These are phyloP conservation scores for Tricharina praecox DNA, from an alignment of 495 filamentous ascomycete species.

Conservation along the genomic window DNA sequence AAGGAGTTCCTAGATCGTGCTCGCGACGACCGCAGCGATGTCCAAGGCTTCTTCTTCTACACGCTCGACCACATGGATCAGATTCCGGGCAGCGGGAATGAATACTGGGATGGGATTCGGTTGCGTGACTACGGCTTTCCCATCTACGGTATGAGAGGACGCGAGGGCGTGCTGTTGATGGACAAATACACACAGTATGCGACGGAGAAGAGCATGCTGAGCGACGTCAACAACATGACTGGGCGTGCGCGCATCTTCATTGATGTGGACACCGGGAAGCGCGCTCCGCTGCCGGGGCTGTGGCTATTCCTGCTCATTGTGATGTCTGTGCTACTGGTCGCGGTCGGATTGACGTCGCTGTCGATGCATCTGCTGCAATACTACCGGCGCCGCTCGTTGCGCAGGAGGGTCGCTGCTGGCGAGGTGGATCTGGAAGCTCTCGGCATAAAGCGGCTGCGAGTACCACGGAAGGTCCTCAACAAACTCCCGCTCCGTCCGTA, in stretches of 20 bases:
- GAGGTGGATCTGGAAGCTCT: conserved; percentile 67
- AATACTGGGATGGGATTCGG: conserved; percentile 45
- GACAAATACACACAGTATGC: conserved; percentile 55
- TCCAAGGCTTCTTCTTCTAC: conserved; percentile 61
- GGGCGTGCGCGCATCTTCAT: conserved; percentile 43
- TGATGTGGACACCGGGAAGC: conserved; percentile 43
- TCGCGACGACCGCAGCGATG: conserved; percentile 30
- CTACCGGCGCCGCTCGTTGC: conserved; percentile 44
- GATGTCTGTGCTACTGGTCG: conserved; percentile 49
- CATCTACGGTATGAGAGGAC: conserved; percentile 65
- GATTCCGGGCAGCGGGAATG: conserved; percentile 43
- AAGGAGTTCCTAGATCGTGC: conserved; percentile 50
- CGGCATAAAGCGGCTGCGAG: conserved; percentile 57
- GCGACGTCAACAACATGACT: conserved; percentile 28
- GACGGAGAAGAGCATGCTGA: conserved; percentile 44
- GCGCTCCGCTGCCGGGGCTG: conserved; percentile 42
- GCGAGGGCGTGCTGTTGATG: conserved; percentile 50
- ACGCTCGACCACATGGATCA: conserved; percentile 39
- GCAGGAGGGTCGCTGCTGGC: conserved; percentile 50
- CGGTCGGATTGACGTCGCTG: conserved; percentile 47
- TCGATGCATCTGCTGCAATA: conserved; percentile 60
- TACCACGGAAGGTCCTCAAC: conserved; percentile 50
- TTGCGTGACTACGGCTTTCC: conserved; percentile 49
- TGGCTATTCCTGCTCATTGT: conserved; percentile 78
- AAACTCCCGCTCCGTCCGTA: conserved; percentile 62